Base-by-base conservation (phyloP, 2,329 filamentous ascomycete species). In the Penicillium vulpinum region DNA sequence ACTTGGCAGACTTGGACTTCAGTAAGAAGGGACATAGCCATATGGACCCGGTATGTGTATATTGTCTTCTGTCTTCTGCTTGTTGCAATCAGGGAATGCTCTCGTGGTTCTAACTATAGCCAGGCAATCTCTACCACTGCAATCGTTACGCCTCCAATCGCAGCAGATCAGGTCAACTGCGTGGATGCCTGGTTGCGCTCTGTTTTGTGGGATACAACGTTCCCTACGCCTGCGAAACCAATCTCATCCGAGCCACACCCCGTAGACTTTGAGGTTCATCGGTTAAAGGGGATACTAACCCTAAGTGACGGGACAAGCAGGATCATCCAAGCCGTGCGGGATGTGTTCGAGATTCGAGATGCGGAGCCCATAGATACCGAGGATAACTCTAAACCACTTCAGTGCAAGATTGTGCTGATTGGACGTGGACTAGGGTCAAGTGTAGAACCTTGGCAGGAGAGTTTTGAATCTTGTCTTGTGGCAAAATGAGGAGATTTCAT, bases 271-370 rank as follows among this genome's bases (percentile, higher is more conserved):
- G 92, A 97, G 67, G 87, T 97, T 22, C 93, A 99, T 70, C 85
- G 94, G 13, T 79, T 91, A 35, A 99, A 99, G 72, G 93, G 92
- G 0, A 85, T 91, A 3, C 74, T 97, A 7, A 78, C 84, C 0
- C 78, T 93, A 18, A 80, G 87, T 53, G 70, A 76, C 36, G 91
- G 90, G 1, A 78, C 80, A 0, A 78, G 86, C 41, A 90, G 91
- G 70, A 85, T 97, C 61, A 81, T 97, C 8, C 94, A 99, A 73
- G 94, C 92, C 2, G 94, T 99, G 1, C 81, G 93, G 51, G 93
- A 97, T 66, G 84, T 97, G 16, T 99, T 97, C 73, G 94, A 99
- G 68, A 89, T 97, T 24, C 84, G 91, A 24, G 91, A 96, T 63
- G 64, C 68, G 15, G 66, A 71, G n/a, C 60, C 57, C 2, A 51